These are phyloP conservation scores for Scedosporium dehoogii DNA, from an alignment of 2,329 filamentous ascomycete genomes.

Conservation along the genomic window DNA sequence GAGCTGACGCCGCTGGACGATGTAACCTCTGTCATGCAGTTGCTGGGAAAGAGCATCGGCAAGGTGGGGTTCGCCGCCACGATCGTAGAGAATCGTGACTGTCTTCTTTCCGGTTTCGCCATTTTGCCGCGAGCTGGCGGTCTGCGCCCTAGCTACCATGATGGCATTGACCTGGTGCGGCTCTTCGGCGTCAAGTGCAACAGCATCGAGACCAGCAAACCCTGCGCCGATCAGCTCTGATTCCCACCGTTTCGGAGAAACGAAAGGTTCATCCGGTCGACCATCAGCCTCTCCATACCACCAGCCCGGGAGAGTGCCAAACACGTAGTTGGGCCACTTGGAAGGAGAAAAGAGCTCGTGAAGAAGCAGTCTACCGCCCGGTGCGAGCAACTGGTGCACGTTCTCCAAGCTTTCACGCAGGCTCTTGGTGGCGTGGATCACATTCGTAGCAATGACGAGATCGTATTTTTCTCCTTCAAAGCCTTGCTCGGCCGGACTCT, in stretches of 20 bases:
- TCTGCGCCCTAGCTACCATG: not conserved
- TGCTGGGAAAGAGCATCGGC: not conserved
- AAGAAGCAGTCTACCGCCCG: constrained; percentile 20
- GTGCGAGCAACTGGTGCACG: constrained; percentile 20
- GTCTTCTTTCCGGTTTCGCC: not conserved
- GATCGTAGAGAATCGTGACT: not conserved
- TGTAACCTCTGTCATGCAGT: no score
- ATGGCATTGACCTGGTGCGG: not conserved
- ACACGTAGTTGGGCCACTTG: constrained; percentile 19
- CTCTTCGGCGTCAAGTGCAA: constrained; percentile 12
- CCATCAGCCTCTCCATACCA: constrained; percentile 22
- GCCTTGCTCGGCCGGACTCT: constrained; percentile 19
- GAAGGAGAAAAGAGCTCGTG: constrained; percentile 17
- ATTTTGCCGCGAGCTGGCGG: not conserved
- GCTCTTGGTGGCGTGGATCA: constrained; percentile 25
- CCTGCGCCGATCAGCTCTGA: constrained; percentile 15
- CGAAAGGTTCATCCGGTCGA: constrained; percentile 16
- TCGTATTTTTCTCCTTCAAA: constrained; percentile 23
- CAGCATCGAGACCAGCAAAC: constrained; percentile 15
- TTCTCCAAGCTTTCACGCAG: constrained; percentile 19
- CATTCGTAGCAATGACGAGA: constrained; percentile 24
- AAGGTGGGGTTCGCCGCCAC: not conserved
- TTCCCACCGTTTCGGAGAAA: constrained; percentile 17
- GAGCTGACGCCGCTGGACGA: no score
- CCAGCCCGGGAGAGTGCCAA: constrained; percentile 22